Evolutionary conservation across 108 stramenopile genomes (phyloP).

Genomic region (Nitzschia sp.): DNA sequence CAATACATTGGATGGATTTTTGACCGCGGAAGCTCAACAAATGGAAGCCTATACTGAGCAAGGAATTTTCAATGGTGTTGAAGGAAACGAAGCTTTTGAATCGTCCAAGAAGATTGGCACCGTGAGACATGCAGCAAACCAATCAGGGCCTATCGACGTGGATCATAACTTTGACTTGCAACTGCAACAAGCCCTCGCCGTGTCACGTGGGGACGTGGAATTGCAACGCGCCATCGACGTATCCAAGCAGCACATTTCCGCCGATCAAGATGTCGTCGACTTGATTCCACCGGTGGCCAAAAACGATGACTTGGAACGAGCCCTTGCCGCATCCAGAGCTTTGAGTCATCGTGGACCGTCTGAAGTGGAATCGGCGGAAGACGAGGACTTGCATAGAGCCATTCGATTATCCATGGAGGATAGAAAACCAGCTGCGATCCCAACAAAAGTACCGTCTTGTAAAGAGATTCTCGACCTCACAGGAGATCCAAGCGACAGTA

Average conservation of each 20-base stretch:
- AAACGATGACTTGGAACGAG: background rate
- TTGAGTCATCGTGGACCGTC: background rate
- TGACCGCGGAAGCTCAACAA: background rate
- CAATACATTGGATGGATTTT: background rate
- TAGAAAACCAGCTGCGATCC: background rate
- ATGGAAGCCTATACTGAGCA: background rate
- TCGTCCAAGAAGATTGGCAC: background rate
- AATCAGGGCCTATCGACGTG: background rate
- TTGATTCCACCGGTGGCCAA: background rate
- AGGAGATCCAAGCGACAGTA: background rate
- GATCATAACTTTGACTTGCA: background rate
- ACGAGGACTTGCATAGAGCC: background rate
- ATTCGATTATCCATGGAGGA: background rate
- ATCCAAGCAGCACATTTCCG: background rate
- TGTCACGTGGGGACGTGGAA: conserved; percentile 13
- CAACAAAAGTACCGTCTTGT: background rate
- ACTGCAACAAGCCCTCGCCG: conserved; percentile 14
- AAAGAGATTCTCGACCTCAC: background rate
- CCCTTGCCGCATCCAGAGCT: background rate
- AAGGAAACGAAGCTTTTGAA: background rate
- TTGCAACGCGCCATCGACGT: conserved; percentile 14
- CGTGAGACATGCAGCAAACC: background rate
- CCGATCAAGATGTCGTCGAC: background rate
- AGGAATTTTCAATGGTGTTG: conserved; percentile 13
- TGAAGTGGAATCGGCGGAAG: background rate